A percentile compares a stretch with the other conserved stretches of the same genome.
phyloP scores from a whole-genome alignment of 2,329 filamentous ascomycete genomes.

The Calonectria naviculata region DNA sequence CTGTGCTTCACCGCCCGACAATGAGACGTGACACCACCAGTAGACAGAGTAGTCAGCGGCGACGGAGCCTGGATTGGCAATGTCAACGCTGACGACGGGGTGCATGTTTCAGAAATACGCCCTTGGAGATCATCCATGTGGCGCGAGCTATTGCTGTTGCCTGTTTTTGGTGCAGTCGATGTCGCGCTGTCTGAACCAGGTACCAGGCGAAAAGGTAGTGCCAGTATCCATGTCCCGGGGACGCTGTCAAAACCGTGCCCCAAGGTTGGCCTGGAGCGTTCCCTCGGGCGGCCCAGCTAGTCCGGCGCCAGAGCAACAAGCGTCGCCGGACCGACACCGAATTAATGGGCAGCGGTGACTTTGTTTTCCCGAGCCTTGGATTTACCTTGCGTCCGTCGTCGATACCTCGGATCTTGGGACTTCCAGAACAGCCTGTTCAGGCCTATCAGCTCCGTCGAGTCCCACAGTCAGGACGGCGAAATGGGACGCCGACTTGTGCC shows the following conservation, averaged over 20 bases:
- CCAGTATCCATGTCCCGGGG: background rate
- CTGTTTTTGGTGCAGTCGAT: background rate
- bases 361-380: background rate
- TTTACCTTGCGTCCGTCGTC: background rate
- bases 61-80: background rate
- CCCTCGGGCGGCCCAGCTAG: background rate
- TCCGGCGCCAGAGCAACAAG: background rate
- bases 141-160: background rate
- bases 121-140: background rate
- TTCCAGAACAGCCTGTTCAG: background rate
- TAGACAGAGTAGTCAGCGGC: background rate
- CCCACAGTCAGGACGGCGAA: background rate
- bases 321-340: background rate
- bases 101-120: background rate
- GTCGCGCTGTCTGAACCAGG: background rate
- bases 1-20: slow-evolving; percentile 14
- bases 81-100: background rate
- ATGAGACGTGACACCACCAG: background rate
- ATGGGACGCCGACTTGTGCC: background rate
- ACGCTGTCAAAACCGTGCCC: background rate
- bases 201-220: background rate
- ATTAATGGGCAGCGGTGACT: background rate
- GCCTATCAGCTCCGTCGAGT: background rate
- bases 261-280: background rate
- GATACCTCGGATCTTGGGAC: background rate